These are phyloP conservation scores for Moelleriella libera DNA, from an alignment of 2,329 filamentous ascomycete genomes.

Conservation along the genomic window DNA sequence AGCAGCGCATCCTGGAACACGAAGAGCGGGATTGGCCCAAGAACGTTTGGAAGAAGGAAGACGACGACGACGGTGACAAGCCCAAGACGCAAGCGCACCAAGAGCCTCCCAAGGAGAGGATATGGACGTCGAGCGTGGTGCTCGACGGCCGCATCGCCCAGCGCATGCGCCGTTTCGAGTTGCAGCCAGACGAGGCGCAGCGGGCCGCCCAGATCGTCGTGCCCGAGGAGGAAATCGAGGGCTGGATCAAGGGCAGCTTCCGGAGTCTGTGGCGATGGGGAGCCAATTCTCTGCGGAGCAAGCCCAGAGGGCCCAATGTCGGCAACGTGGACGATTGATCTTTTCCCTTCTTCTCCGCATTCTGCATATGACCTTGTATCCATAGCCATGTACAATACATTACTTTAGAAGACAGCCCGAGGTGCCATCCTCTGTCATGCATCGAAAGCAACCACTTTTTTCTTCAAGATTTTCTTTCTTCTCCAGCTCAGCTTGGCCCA, in stretches of 20 bases:
- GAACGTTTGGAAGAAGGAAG: slow-evolving; percentile 47
- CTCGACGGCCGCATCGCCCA: slow-evolving; percentile 61
- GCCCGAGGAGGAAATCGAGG: slow-evolving; percentile 55
- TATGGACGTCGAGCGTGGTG: slow-evolving; percentile 63
- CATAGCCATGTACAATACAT: background rate
- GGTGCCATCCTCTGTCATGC: too few species aligned
- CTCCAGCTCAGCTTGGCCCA: background rate
- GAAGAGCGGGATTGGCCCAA: slow-evolving; percentile 82
- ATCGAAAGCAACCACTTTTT: too few species aligned
- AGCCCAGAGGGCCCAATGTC: slow-evolving; percentile 26
- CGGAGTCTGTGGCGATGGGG: slow-evolving; percentile 39
- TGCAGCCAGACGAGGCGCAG: slow-evolving; percentile 55
- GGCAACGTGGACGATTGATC: slow-evolving; percentile 21
- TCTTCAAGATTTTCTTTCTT: background rate
- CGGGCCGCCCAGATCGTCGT: slow-evolving; percentile 48
- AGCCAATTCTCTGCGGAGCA: slow-evolving; percentile 21
- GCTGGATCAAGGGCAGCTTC: slow-evolving; percentile 49
- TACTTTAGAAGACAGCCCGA: too few species aligned
- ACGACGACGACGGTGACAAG: slow-evolving; percentile 16
- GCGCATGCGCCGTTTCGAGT: slow-evolving; percentile 69
- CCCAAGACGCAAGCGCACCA: slow-evolving; percentile 17
- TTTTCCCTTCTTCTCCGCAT: background rate
- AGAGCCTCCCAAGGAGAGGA: slow-evolving; percentile 44
- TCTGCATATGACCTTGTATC: background rate
- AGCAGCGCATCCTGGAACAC: slow-evolving; percentile 42